These are phyloP conservation scores for Eimeria brunetti DNA, from an alignment of 169 alveolate genomes.

Conservation along the genomic window DNA sequence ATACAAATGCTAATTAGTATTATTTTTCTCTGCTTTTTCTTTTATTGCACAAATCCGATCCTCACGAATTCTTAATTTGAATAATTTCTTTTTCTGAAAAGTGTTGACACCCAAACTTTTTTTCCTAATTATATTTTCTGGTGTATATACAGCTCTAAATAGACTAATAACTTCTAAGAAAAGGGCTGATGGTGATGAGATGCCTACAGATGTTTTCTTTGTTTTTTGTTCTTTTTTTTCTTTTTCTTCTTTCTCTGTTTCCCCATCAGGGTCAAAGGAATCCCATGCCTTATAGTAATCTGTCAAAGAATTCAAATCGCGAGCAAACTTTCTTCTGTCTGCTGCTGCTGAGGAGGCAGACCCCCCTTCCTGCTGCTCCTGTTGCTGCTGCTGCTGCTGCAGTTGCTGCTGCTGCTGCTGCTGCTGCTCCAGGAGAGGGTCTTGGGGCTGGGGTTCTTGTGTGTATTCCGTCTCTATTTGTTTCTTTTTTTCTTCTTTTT, in stretches of 20 bases:
- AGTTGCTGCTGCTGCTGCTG: conserved; percentile 25
- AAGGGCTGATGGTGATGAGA: neutral
- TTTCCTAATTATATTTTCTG: no score
- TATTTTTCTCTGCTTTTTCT: no score
- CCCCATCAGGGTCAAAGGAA: conserved; percentile 26
- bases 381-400: conserved; percentile 2
- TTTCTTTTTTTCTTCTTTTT: neutral
- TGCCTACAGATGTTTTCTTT: neutral
- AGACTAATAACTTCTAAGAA: neutral
- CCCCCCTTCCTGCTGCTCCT: neutral
- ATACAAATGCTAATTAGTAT: no score
- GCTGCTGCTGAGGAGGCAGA: neutral
- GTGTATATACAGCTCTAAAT: neutral
- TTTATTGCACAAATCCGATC: no score
- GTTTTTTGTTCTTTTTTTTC: neutral
- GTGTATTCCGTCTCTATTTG: neutral
- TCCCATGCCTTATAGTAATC: conserved; percentile 65
- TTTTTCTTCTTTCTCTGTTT: neutral
- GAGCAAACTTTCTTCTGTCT: neutral
- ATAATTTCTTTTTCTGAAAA: no score
- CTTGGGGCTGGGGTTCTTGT: neutral
- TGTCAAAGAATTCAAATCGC: conserved; percentile 16
- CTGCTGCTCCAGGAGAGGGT: conserved; percentile 1
- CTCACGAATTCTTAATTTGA: no score
- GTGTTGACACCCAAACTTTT: no score